These are phyloP conservation scores for Glycine soja DNA, from an alignment of 306 rosid genomes.

Conservation along the genomic window DNA sequence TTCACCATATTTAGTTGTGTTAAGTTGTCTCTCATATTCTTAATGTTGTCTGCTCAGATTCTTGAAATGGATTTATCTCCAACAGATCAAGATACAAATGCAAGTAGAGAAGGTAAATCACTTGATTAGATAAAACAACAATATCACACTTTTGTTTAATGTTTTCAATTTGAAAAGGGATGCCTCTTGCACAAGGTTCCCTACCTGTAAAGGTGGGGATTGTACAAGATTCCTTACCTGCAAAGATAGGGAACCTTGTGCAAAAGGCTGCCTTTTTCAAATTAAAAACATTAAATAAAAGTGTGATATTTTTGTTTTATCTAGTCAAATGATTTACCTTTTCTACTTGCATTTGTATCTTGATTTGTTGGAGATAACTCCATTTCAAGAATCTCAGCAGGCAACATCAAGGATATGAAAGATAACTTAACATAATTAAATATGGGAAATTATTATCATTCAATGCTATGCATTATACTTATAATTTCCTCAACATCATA, in stretches of 20 bases:
- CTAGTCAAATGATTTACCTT: conserved; percentile 66
- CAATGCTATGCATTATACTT: conserved; percentile 37
- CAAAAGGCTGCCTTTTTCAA: conserved; percentile 19
- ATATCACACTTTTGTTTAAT: conserved; percentile 30
- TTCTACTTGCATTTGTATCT: conserved; percentile 56
- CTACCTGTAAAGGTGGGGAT: background rate
- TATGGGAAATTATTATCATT: conserved; percentile 6
- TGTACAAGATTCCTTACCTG: no score
- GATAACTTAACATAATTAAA: conserved; percentile 32
- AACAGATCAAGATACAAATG: conserved; percentile 56
- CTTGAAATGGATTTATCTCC: conserved; percentile 90
- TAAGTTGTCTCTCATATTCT: conserved; percentile 39
- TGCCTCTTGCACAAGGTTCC: conserved; percentile 28
- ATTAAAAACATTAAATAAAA: conserved; percentile 42
- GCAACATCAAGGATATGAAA: conserved; percentile 42
- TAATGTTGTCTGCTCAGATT: conserved; percentile 63
- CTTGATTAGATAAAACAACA: conserved; percentile 33
- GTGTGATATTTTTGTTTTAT: conserved; percentile 14
- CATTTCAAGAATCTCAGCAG: conserved; percentile 82
- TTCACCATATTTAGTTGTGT: conserved; percentile 18
- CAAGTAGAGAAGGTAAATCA: conserved; percentile 70
- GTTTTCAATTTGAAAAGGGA: conserved; percentile 35
- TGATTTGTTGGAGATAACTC: conserved; percentile 74
- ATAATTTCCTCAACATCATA: conserved; percentile 82
- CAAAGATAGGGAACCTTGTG: conserved; percentile 8